Evolutionary conservation across 202 grass and related monocot species (phyloP).

Genomic region (Sporobolus alterniflorus): DNA sequence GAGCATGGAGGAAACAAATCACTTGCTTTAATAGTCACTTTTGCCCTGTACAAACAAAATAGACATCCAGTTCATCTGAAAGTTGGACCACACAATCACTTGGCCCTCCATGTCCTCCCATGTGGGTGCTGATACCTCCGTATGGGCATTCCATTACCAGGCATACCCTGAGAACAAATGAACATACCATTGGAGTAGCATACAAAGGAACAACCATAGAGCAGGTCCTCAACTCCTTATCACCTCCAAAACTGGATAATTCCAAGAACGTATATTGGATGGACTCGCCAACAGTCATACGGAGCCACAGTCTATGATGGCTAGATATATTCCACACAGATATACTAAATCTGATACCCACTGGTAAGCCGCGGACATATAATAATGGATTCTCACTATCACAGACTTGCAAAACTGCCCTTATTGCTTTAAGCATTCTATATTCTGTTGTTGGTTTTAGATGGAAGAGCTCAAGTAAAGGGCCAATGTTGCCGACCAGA

Average conservation of each 20-base stretch:
- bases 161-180: slow-evolving; percentile 49
- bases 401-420: slow-evolving; percentile 51
- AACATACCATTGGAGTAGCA: slow-evolving; percentile 59
- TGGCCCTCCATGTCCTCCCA: slow-evolving; percentile 26
- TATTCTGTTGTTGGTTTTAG: slow-evolving; percentile 41
- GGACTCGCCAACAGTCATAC: slow-evolving; percentile 54
- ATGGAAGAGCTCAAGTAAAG: slow-evolving; percentile 66
- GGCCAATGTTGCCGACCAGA: slow-evolving; percentile 31
- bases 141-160: slow-evolving; percentile 38
- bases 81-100: not conserved
- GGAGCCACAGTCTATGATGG: slow-evolving; percentile 73
- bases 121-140: slow-evolving; percentile 29
- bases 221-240: slow-evolving; percentile 50
- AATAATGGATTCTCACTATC: slow-evolving; percentile 64
- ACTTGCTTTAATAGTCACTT: not conserved
- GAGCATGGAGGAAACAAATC: not conserved
- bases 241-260: slow-evolving; percentile 61
- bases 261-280: slow-evolving; percentile 71
- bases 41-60: not conserved
- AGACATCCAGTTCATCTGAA: not conserved
- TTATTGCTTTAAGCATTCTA: slow-evolving; percentile 67
- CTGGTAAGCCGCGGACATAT: slow-evolving; percentile 77
- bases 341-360: slow-evolving; percentile 69
- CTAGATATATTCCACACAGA: slow-evolving; percentile 61
- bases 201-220: slow-evolving; percentile 65